Percentiles rank a stretch among this genome's conserved stretches.
Evolutionary conservation across 495 filamentous ascomycete genomes (phyloP).

Genomic region (Recurvomyces mirabilis): DNA sequence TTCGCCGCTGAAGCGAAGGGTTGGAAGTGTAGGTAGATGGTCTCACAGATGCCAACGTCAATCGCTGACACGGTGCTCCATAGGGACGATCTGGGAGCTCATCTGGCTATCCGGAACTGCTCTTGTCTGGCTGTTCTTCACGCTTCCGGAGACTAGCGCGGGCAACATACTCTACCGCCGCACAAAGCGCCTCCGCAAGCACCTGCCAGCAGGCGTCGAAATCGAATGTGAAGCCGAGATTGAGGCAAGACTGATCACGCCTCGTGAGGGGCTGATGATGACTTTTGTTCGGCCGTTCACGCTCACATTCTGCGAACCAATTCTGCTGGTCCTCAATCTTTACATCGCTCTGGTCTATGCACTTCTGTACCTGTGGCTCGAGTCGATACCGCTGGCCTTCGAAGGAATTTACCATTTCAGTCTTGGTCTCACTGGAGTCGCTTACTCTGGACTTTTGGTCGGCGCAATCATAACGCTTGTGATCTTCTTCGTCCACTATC

Average conservation of each 20-base stretch:
- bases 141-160: conserved; percentile 20
- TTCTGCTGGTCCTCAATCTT: conserved; percentile 26
- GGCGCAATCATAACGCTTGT: not conserved
- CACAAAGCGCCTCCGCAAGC: conserved; percentile 16
- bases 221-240: conserved; percentile 36
- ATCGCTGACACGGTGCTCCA: too few relatives aligned
- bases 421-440: not conserved
- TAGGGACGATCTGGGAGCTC: conserved; percentile 36
- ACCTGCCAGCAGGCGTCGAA: conserved; percentile 12
- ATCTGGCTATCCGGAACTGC: conserved; percentile 11
- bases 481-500: not conserved
- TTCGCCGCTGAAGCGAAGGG: conserved; percentile 34
- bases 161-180: conserved; percentile 28
- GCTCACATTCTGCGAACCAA: conserved; percentile 32
- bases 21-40: too few relatives aligned
- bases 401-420: not conserved
- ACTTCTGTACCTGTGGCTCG: conserved; percentile 37
- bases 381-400: not conserved
- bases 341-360: conserved; percentile 31
- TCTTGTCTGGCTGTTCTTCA: not conserved
- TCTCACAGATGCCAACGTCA: too few relatives aligned
- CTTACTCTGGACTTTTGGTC: not conserved
- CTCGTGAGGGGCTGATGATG: conserved; percentile 30
- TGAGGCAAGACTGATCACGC: conserved; percentile 26
- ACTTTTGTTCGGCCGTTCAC: conserved; percentile 35